Base-by-base conservation (phyloP, 805 yeast genomes). In the Metschnikowia santaceciliae region DNA sequence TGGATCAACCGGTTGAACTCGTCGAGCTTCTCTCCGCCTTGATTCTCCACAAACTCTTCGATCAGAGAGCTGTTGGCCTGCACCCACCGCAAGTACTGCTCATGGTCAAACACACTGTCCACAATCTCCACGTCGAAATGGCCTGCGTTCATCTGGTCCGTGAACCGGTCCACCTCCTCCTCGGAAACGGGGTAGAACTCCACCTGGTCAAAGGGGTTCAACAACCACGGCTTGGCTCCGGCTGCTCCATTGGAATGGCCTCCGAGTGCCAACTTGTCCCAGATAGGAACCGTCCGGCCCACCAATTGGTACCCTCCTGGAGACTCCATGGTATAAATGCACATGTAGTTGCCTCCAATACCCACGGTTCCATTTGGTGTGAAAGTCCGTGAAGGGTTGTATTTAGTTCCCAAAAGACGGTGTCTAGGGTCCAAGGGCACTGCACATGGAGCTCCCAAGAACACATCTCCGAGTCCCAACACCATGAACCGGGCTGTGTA, bases 231-330 rank as follows among this genome's bases (percentile, higher is more conserved):
- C 52, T 83, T 72, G 33, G 66, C 57, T 38, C 69, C 74, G 6
- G 76, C 76, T 26, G 66, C 57, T 38, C 69, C 74, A 7, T 76
- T 76, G 26, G 75, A 67, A 59, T 85, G 90, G 22, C 74, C 69
- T 39, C 90, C 94, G 56, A 94, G 75, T 32, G 88, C 79, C 61
- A 92, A 78, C 72, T 90, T 91, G 68, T 92, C 99, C 99, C 99
- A 92, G 61, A 92, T 91, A 49, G 98, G 98, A 58, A 94, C 84
- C 10, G 99, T 92, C 65, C 98, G 82, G 51, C 98, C 99, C 55
- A 90, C 92, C 60, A 92, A 79, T 73, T 92, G 98, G 71, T 92
- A 92, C 32, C 99, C 99, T 72, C 99, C 99, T 44, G 99, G 99
- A 23, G 97, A 90, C 59, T 90, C 95, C 92, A 92, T 91, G 32